Evolutionary conservation across 352 stramenopile genomes (phyloP).

Genomic region (Phytophthora colocasiae): DNA sequence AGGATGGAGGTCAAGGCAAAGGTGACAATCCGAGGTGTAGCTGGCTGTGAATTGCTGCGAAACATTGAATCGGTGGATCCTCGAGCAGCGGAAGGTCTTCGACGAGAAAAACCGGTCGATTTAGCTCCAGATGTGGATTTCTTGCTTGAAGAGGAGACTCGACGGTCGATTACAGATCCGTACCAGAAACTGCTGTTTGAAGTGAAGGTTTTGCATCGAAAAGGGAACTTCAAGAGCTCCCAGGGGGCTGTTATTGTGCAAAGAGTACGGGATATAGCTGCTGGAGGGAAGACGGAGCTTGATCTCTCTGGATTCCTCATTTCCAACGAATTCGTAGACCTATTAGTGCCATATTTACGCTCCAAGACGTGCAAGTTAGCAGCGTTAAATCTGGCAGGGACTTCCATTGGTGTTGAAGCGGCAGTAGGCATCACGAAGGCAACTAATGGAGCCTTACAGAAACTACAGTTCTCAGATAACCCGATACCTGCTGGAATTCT

Average conservation of each 20-base stretch:
- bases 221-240: conserved; percentile 71
- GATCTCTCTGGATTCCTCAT: conserved; percentile 65
- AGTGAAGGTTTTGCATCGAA: conserved; percentile 61
- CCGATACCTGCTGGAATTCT: conserved; percentile 46
- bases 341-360: conserved; percentile 60
- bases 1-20: conserved; percentile 38
- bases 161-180: conserved; percentile 58
- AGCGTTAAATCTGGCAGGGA: conserved; percentile 53
- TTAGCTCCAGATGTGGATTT: conserved; percentile 43
- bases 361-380: conserved; percentile 60
- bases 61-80: conserved; percentile 63
- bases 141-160: conserved; percentile 75
- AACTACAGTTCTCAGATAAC: conserved; percentile 57
- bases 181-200: conserved; percentile 77
- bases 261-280: conserved; percentile 54
- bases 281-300: conserved; percentile 41
- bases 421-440: conserved; percentile 47
- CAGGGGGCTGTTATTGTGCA: conserved; percentile 65
- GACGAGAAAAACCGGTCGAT: conserved; percentile 29
- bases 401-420: conserved; percentile 59
- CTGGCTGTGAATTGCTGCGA: conserved; percentile 55
- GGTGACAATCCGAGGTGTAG: conserved; percentile 48
- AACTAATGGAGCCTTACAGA: conserved; percentile 49
- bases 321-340: conserved; percentile 64
- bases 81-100: conserved; percentile 60